Evolutionary conservation across 345 rosid genomes (phyloP).

Genomic region (Corchorus olitorius): DNA sequence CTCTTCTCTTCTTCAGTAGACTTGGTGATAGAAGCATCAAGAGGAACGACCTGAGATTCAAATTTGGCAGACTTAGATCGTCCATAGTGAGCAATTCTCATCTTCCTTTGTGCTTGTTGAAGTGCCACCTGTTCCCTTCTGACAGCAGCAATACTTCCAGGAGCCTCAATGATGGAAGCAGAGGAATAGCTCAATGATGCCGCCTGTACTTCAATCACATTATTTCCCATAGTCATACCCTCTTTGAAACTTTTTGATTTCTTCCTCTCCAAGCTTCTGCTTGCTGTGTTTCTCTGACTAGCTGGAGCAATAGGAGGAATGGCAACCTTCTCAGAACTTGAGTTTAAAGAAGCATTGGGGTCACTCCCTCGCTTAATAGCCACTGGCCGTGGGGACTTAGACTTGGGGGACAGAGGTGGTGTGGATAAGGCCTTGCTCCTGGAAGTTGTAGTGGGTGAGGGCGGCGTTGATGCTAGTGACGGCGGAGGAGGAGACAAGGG

Average conservation of each 20-base stretch:
- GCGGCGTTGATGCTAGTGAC: conserved; percentile 18
- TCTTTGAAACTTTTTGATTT: conserved; percentile 62
- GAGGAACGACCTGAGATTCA: conserved; percentile 36
- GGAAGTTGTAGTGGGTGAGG: conserved; percentile 6
- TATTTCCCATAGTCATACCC: conserved; percentile 18
- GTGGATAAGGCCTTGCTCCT: conserved; percentile 12
- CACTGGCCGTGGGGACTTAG: conserved; percentile 38
- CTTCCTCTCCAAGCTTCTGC: conserved; percentile 39
- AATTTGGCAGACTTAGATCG: conserved; percentile 61
- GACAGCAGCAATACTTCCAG: conserved; percentile 67
- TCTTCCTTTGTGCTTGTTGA: conserved; percentile 59
- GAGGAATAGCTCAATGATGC: conserved; percentile 31
- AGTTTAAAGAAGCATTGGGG: conserved; percentile 28
- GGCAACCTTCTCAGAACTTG: conserved; percentile 39
- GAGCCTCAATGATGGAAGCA: conserved; percentile 47
- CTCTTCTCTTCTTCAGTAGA: conserved; percentile 36
- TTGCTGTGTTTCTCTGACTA: background rate
- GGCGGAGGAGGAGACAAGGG: conserved; percentile 32
- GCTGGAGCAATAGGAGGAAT: conserved; percentile 18
- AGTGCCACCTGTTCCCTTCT: conserved; percentile 66
- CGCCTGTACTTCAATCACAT: too few species aligned
- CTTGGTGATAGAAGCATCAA: conserved; percentile 19
- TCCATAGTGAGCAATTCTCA: conserved; percentile 69
- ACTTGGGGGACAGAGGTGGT: conserved; percentile 38
- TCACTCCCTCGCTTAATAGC: conserved; percentile 44